Base-by-base conservation (phyloP, 2,329 filamentous ascomycete species). In the Apiospora saccharicola region DNA sequence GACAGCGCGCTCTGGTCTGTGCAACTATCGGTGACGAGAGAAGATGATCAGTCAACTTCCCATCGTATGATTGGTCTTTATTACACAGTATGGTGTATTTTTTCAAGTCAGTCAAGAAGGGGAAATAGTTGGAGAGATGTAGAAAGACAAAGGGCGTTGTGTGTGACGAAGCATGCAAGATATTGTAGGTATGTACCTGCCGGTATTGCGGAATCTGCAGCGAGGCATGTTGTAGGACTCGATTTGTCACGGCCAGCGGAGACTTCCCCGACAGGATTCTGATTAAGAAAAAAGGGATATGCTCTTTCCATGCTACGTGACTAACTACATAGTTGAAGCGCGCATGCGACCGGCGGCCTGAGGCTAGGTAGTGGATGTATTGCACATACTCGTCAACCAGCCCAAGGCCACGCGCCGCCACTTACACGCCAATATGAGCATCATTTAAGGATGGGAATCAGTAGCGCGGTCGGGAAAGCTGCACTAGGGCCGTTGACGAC, bases 391-490 rank as follows among this genome's bases (percentile, higher is more conserved):
- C 57, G n/a, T n/a, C 57, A 13, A 22, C 57, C 57, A 41, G 10
- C 19, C 41, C 57, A 19, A 34, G 30, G 30, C 53, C 26, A 14
- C 34, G 13, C 6, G 30, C 34, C 57, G 19, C 34, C 30, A 64
- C 57, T 64, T 64, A 64, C 30, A 64, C 57, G 30, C 57, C 30
- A 5, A 34, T 41, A 41, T 64, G 22, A 6, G 19, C 57, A 64
- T 13, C n/a, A 41, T 41, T 64, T 13, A 6, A n/a, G 34, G 4
- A 64, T 41, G 57, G 57, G 57, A 64, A 64, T 37, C 57, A 64
- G 57, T 64, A 41, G 57, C 57, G 57, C 34, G 57, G 57, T 64
- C 57, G 57, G 57, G 57, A 64, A 64, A 64, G 57, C 34, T 64
- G 57, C 57, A 64, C 34, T 64, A 64, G 57, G 57, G 34, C n/a